A percentile compares a stretch with the other conserved stretches of the same genome.
These are phyloP conservation scores for Zymoseptoria ardabiliae DNA, from an alignment of 2,329 filamentous ascomycete species.

Conservation along the genomic window DNA sequence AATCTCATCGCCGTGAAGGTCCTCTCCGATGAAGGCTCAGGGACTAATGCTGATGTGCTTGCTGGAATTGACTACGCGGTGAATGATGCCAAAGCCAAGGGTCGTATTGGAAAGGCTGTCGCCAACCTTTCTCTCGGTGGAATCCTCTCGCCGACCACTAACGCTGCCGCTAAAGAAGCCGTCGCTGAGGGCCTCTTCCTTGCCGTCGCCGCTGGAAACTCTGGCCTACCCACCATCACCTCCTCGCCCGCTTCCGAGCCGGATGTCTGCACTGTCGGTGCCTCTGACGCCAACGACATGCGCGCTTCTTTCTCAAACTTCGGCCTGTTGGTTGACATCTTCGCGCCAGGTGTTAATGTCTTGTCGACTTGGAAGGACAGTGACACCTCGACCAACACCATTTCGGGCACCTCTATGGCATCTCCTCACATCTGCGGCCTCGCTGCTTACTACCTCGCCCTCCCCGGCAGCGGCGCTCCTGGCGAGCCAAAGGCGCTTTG, in stretches of 20 bases:
- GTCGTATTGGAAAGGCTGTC: conserved; percentile 56
- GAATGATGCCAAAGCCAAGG: conserved; percentile 57
- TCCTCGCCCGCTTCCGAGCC: conserved; percentile 29
- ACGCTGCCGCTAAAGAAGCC: conserved; percentile 32
- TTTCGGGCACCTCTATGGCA: conserved; percentile 59
- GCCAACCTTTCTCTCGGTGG: conserved; percentile 37
- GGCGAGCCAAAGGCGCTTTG: conserved; percentile 32
- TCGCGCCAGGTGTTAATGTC: conserved; percentile 41
- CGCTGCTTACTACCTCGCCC: conserved; percentile 59
- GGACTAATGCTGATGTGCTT: conserved; percentile 43
- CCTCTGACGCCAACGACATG: conserved; percentile 25
- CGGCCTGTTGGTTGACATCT: conserved; percentile 34
- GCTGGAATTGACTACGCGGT: conserved; percentile 42
- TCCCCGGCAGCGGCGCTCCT: conserved; percentile 40
- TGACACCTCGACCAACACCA: conserved; percentile 38
- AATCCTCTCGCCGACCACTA: conserved; percentile 31
- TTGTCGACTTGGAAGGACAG: conserved; percentile 43
- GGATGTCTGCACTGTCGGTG: conserved; percentile 33
- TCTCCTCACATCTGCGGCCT: conserved; percentile 61
- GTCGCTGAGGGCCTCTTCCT: conserved; percentile 35
- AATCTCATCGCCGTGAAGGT: conserved; percentile 47
- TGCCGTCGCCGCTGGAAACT: conserved; percentile 34
- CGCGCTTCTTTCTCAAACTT: conserved; percentile 36
- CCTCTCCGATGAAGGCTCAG: conserved; percentile 37
- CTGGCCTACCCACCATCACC: conserved; percentile 24